Conservation (phyloP, 805 yeast genomes). For the Schwanniomyces occidentalis region DNA sequence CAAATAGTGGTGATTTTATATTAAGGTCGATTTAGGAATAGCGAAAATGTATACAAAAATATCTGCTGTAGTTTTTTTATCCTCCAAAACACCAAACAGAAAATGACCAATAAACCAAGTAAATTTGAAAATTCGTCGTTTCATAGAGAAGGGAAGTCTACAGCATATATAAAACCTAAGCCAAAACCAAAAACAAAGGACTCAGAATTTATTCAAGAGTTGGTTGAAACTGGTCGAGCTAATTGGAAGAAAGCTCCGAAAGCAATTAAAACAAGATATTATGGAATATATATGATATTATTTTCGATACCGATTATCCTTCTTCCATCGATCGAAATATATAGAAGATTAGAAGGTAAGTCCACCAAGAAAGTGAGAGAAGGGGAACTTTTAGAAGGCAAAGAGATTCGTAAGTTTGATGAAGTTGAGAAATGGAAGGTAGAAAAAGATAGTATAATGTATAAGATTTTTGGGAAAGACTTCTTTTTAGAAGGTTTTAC, state of each 20-base stretch:
- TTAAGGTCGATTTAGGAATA: too few relatives aligned
- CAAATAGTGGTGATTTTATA: too few relatives aligned
- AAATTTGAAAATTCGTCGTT: conserved; percentile 31
- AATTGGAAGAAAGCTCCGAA: conserved; percentile 46
- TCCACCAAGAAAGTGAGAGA: conserved; percentile 40
- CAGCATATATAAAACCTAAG: conserved; percentile 10
- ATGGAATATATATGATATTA: conserved; percentile 38
- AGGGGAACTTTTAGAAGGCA: conserved; percentile 39
- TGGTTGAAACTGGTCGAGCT: conserved; percentile 40
- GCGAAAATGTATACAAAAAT: too few relatives aligned
- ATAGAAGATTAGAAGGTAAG: conserved; percentile 38
- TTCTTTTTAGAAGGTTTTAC: conserved; percentile 46
- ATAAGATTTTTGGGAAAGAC: conserved; percentile 41
- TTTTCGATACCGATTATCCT: conserved; percentile 38
- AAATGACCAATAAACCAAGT: conserved; percentile 8
- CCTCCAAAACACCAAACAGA: neutral
- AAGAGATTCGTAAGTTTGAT: conserved; percentile 32
- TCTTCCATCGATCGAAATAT: conserved; percentile 34
- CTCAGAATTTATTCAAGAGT: conserved; percentile 35
- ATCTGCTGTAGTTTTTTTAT: too few relatives aligned
- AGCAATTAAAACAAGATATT: conserved; percentile 35
- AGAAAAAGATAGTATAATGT: conserved; percentile 36
- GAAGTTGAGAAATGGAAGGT: conserved; percentile 43
- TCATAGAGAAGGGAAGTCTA: conserved; percentile 24
- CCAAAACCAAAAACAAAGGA: conserved; percentile 19